Evolutionary conservation across 352 stramenopile species (phyloP).

Genomic region (Phytopythium boreale): DNA sequence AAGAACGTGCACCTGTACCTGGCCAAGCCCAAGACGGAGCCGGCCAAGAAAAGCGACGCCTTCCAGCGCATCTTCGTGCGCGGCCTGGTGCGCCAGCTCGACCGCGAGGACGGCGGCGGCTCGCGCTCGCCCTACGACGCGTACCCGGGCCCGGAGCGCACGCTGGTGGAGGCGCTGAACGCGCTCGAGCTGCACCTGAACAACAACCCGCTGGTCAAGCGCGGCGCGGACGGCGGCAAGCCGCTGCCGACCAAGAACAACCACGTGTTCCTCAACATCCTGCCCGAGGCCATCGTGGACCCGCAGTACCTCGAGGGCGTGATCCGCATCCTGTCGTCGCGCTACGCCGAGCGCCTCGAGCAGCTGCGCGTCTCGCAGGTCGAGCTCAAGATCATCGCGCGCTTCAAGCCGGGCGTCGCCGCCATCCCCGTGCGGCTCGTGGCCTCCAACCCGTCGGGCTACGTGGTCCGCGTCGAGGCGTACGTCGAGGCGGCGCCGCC

Average conservation of each 20-base stretch:
- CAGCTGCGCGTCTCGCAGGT: constrained; percentile 94
- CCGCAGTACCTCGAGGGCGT: constrained; percentile 96
- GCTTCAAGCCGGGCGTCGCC: constrained; percentile 90
- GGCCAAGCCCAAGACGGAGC: constrained; percentile 88
- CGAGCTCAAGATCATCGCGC: constrained; percentile 96
- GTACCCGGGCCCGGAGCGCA: constrained; percentile 92
- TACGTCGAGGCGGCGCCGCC: constrained; percentile 96
- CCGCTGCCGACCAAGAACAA: constrained; percentile 91
- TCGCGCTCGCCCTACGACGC: constrained; percentile 87
- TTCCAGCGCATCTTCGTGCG: constrained; percentile 96
- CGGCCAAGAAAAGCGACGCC: constrained; percentile 78
- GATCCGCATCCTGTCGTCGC: constrained; percentile 88
- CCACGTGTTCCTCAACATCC: constrained; percentile 99
- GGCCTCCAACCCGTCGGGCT: constrained; percentile 97
- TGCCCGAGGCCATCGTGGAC: constrained; percentile 93
- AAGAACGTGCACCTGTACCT: constrained; percentile 99
- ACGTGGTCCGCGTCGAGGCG: constrained; percentile 98
- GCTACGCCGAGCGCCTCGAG: constrained; percentile 88
- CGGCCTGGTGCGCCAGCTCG: constrained; percentile 91
- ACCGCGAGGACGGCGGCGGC: constrained; percentile 65
- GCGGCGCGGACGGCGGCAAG: constrained; percentile 24
- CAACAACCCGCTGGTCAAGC: constrained; percentile 88
- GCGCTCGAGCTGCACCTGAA: constrained; percentile 95
- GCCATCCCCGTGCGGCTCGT: constrained; percentile 96
- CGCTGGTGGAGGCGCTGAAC: constrained; percentile 98